Conservation (phyloP, 352 stramenopile species). For the Pythium vanterpoolii region DNA sequence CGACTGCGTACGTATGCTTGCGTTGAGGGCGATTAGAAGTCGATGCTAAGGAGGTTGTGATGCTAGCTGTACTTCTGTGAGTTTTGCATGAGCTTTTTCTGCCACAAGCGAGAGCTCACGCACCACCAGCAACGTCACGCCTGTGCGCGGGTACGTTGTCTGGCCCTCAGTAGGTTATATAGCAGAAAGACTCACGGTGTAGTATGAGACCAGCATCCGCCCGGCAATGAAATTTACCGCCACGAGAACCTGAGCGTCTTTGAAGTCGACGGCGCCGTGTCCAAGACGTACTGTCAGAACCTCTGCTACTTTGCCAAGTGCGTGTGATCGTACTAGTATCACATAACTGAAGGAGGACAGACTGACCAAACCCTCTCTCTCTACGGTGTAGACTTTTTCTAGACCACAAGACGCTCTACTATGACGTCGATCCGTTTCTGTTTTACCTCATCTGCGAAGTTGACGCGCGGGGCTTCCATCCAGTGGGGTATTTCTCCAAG, state of each 20-base stretch:
- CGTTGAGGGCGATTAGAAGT: background rate
- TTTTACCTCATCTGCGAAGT: slow-evolving; percentile 99
- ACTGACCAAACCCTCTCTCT: background rate
- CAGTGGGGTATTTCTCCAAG: slow-evolving; percentile 99
- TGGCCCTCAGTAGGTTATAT: background rate
- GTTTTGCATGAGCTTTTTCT: slow-evolving; percentile 88
- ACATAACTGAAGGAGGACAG: background rate
- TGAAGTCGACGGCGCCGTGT: slow-evolving; percentile 95
- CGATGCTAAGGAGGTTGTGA: background rate
- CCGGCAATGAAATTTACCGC: slow-evolving; percentile 92
- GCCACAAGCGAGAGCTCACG: slow-evolving; percentile 64
- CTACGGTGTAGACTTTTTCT: slow-evolving; percentile 87
- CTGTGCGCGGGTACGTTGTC: slow-evolving; percentile 51
- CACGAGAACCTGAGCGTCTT: slow-evolving; percentile 95
- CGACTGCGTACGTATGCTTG: slow-evolving; percentile 50
- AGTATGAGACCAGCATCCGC: slow-evolving; percentile 41
- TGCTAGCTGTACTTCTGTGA: slow-evolving; percentile 86
- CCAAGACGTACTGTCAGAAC: slow-evolving; percentile 98
- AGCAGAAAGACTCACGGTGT: background rate
- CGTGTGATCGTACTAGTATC: slow-evolving; percentile 11
- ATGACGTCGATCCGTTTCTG: slow-evolving; percentile 99
- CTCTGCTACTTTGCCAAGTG: slow-evolving; percentile 98
- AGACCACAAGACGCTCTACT: slow-evolving; percentile 99
- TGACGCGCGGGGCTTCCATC: slow-evolving; percentile 88
- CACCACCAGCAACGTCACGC: slow-evolving; percentile 64